Evolutionary conservation across 129 eudicot species (phyloP).

Genomic region (Helianthus annuus): HanXRQr2.0-SUNRISE NC_035448.2:6896389-6896888

Average conservation of each 20-base stretch:
- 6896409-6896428: constrained; percentile 65
- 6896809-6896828: neutral
- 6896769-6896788: too few relatives aligned
- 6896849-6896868: neutral
- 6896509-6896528: constrained; percentile 22
- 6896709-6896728: too few relatives aligned
- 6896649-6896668: neutral
- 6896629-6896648: neutral
- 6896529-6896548: neutral
- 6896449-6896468: constrained; percentile 61
- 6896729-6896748: too few relatives aligned
- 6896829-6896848: neutral
- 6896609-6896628: neutral
- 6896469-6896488: constrained; percentile 44
- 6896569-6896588: neutral
- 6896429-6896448: constrained; percentile 71
- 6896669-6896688: neutral
- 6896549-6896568: neutral
- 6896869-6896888: neutral
- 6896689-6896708: neutral
- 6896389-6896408: constrained; percentile 83
- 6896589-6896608: neutral
- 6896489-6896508: constrained; percentile 17
- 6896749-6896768: too few relatives aligned
- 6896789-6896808: neutral